Evolutionary conservation across 2,329 filamentous ascomycete species (phyloP), one percentile per base, ranked within the genome.

Genomic region (Metarhizium sp.): DNA sequence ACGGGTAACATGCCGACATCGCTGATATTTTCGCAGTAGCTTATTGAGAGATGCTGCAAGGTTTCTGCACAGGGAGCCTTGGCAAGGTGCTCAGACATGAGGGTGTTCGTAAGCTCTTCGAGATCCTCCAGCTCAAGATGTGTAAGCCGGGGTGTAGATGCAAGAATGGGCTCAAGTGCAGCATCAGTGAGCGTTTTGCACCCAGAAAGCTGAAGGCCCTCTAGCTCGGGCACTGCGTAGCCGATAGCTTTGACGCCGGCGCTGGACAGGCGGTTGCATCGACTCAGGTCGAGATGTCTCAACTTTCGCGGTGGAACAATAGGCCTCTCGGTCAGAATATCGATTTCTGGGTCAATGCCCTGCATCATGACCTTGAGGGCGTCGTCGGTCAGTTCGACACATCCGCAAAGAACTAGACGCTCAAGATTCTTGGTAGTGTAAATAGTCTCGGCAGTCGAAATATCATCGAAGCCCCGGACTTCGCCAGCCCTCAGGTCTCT

Each of bases 61-160:
- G 73, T 76, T 1, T 78, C 70, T 0, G 86, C 86, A 66, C 90
- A 95, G 0, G 90, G 86, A 0, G 90, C 81, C 62, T 83, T 86
- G 50, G 90, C 85, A 7, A 99, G 76, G 58, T 87, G 82, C 55
- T 90, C 79, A 0, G 79, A 79, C 2, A 96, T 74, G 1, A 90
- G 74, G 4, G 75, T 73, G 66, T 97, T 95, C 18, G 87, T 92
- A 14, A 97, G 73, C 32, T 85, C 78, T 5, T 84, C 78, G 13
- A 96, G 77, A 62, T 96, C 92, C 70, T 99, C 94, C 2, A 97
- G 74, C 61, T 97, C 94, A 46, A 99, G 77, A 66, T 95, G 90
- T 0, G 89, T 92, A 18, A 99, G 79, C 5, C 80, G 78, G 1
- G 90, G 88, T 0, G 88, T 82, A 0, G 89, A 89, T 5, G 84